A percentile compares a stretch with the other conserved stretches of the same genome.
Conservation (phyloP, 78 protist genomes). For the Dictyostelium capitatum region DNA sequence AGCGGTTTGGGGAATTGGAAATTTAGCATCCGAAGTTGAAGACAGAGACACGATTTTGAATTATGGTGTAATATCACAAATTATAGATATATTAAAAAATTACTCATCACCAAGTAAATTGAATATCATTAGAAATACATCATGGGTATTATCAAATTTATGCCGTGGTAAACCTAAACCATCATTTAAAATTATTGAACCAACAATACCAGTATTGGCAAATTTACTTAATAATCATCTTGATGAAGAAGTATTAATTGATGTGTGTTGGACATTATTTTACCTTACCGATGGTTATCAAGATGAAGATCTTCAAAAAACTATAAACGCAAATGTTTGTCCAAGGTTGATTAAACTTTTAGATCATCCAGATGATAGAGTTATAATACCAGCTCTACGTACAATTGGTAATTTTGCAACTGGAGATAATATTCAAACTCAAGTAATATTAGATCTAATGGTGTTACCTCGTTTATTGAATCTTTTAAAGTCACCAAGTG, state of each 20-base stretch:
- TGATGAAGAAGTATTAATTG: not conserved
- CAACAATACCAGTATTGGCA: not conserved
- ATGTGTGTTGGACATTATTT: not conserved
- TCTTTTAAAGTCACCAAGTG: not conserved
- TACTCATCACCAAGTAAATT: not conserved
- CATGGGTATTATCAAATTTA: conserved; percentile 1
- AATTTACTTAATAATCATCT: not conserved
- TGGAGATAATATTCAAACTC: not conserved
- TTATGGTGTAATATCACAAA: not conserved
- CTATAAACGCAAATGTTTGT: not conserved
- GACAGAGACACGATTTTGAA: not conserved
- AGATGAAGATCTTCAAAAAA: not conserved
- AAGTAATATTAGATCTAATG: not conserved
- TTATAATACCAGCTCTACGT: conserved; percentile 1
- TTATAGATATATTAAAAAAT: not conserved
- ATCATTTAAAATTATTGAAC: not conserved
- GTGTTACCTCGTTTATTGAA: not conserved
- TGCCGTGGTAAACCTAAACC: conserved; percentile 19
- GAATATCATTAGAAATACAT: not conserved
- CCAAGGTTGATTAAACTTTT: not conserved
- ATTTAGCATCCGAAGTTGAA: not conserved
- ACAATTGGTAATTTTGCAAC: not conserved
- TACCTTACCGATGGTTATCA: not conserved
- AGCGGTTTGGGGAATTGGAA: conserved; percentile 19
- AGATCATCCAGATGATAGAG: not conserved